Evolutionary conservation across 495 filamentous ascomycete genomes (phyloP), one percentile per base, ranked within the genome.

Genomic region (Podospora sp.): DNA sequence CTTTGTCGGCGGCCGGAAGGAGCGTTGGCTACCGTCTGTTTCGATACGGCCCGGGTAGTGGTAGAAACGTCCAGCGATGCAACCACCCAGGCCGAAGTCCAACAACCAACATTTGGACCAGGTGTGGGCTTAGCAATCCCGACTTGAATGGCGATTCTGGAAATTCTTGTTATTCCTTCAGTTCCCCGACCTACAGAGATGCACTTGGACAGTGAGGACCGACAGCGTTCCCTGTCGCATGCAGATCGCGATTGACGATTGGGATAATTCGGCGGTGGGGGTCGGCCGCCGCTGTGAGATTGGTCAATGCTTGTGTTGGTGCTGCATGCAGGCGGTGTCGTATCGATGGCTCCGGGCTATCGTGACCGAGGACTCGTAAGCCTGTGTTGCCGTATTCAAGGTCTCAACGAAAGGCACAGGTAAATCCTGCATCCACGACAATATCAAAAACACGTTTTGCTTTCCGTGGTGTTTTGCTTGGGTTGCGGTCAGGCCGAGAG

Each of bases 221-320:
- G 29, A 2, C 12, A 9, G 26, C 24, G n/a, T 33, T 5, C 14
- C 36, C 9, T 16, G n/a, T 49, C 27, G 46, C 46, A 65, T 65
- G 62, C 27, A 58, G 62, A 65, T 65, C 62, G 9, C 24, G 52
- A 46, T 46, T 46, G 51, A 20, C 20, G 60, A 62, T 62, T 62
- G 35, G 35, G n/a, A 33, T 50, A 14, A 2, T 24, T 21, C 36
- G 20, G 18, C 35, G n/a, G n/a, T 46, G 60, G 6, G 36, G 20
- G 36, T 21, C 29, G 60, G 35, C 36, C 21, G 36, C 33, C 26
- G 35, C 20, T 49, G 60, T 46, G 36, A 18, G 60, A 62, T 62
- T 62, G 60, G 60, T 27, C 60, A 62, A 62, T 62, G 59, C 22
- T 14, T 33, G 35, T 20, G 40, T 46, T 62, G 60, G 36, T 62